Conservation (phyloP, 768 basidiomycete species). For the Naganishia kalamii region DNA sequence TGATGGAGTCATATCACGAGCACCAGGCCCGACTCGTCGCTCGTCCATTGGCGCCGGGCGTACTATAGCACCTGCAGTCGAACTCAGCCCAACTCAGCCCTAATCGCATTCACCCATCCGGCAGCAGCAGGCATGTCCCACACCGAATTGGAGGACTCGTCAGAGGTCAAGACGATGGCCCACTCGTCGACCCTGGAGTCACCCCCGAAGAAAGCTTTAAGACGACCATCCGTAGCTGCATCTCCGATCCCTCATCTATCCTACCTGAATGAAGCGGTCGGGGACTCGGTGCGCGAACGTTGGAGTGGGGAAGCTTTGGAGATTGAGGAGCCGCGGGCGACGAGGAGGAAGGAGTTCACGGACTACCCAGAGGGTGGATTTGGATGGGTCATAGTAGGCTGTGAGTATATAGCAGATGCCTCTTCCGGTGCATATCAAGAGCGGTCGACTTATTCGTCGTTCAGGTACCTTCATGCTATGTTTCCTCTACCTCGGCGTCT, state of each 20-base stretch:
- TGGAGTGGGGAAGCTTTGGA: constrained; percentile 1
- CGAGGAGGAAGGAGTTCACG: constrained; percentile 5
- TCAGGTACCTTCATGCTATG: constrained; percentile 23
- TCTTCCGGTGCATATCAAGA: neutral
- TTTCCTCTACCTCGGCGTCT: constrained; percentile 24
- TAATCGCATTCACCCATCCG: no score
- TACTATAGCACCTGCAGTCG: no score
- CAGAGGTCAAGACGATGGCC: neutral
- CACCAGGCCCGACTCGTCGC: no score
- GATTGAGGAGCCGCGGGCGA: neutral
- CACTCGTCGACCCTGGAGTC: neutral
- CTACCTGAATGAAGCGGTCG: neutral
- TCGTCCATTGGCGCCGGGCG: no score
- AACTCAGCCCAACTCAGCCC: no score
- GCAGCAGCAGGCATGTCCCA: no score
- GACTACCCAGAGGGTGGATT: constrained; percentile 24
- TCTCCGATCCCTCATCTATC: neutral
- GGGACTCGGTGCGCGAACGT: neutral
- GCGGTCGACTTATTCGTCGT: no score
- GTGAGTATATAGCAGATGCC: neutral
- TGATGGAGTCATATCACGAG: no score
- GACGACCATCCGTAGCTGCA: no score
- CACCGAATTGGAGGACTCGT: no score
- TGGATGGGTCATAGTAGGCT: constrained; percentile 24
- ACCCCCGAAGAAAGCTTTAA: no score